Base-by-base conservation (phyloP, 768 basidiomycete genomes). In the Pleurotus djamor region DNA sequence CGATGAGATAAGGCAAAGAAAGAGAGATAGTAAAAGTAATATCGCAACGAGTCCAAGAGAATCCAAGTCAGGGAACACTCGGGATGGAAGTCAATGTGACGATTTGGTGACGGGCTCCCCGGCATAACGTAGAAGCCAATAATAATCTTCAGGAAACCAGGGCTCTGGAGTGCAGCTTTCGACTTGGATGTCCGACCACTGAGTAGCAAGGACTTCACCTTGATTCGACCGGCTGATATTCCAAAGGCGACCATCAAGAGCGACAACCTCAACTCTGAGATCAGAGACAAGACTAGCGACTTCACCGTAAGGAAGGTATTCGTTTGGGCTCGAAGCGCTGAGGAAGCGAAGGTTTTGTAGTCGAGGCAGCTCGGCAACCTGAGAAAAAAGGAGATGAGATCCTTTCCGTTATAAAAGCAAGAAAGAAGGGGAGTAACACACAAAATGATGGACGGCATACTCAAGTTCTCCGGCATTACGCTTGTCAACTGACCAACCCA, bases 111-210 rank as follows among this genome's bases (percentile, higher is more conserved):
- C 12, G 3, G 54, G 41, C 41, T 56, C 37, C 38, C 54, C 54
- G 16, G 54, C 54, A 44, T 56, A 56, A 17, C 54, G n/a, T 28
- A 56, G 38, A n/a, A 56, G 28, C 54, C 54, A 56, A 32, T 56
- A 56, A 21, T 56, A 14, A 44, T 56, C 54, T 38, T 41, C 37
- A 32, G n/a, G 4, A 3, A 21, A 44, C 54, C 37, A 32, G 35
- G 16, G 41, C 13, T 44, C 54, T 14, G 17, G 37, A 4, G 16
- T 17, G 33, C 54, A 44, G 33, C 54, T 56, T 56, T 56, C 54
- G 4, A 56, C 38, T 56, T 16, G 28, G 5, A 14, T 0, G 35
- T 56, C 38, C 33, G 54, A 21, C 54, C 54, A 56, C 41, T 55
- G 54, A 4, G 37, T 43, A 7, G 38, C 54, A 32, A 14, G 41